phyloP scores from a whole-genome alignment of 768 basidiomycete species.

The Dentipellis fragilis region DNA sequence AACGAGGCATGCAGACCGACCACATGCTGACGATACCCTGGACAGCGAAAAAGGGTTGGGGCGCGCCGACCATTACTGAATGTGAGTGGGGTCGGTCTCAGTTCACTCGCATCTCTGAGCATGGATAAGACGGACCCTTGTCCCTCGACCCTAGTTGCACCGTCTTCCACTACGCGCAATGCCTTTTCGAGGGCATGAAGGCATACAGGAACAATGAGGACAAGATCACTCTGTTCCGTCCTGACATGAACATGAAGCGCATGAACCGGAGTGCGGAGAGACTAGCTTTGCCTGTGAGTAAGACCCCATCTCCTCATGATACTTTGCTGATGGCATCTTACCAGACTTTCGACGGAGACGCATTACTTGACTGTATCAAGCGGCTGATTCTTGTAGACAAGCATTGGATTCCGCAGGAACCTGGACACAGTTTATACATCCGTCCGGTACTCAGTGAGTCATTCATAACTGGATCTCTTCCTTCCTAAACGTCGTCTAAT shows the following conservation, averaged over 20 bases:
- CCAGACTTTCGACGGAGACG: constrained; percentile 31
- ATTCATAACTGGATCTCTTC: not conserved
- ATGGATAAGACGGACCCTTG: constrained; percentile 30
- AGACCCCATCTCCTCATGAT: not conserved
- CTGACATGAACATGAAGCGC: constrained; percentile 44
- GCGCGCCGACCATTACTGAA: constrained; percentile 31
- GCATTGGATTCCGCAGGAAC: constrained; percentile 40
- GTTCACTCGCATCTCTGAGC: not conserved
- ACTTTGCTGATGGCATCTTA: not conserved
- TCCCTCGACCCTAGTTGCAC: constrained; percentile 39
- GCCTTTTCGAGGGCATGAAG: constrained; percentile 42
- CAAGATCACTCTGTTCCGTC: constrained; percentile 36
- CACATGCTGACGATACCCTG: constrained; percentile 34
- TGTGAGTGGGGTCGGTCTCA: constrained; percentile 21
- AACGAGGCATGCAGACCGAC: constrained; percentile 15
- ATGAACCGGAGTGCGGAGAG: constrained; percentile 37
- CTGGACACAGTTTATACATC: constrained; percentile 42
- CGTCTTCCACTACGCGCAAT: constrained; percentile 44
- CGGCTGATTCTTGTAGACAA: constrained; percentile 34
- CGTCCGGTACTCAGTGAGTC: constrained; percentile 29
- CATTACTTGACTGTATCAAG: constrained; percentile 34
- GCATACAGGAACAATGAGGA: constrained; percentile 36
- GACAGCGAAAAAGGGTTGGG: constrained; percentile 32
- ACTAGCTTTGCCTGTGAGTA: constrained; percentile 23
- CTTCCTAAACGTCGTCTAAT: not conserved